Evolutionary conservation across 768 basidiomycete species (phyloP).

Genomic region (Russula olivacea): DNA sequence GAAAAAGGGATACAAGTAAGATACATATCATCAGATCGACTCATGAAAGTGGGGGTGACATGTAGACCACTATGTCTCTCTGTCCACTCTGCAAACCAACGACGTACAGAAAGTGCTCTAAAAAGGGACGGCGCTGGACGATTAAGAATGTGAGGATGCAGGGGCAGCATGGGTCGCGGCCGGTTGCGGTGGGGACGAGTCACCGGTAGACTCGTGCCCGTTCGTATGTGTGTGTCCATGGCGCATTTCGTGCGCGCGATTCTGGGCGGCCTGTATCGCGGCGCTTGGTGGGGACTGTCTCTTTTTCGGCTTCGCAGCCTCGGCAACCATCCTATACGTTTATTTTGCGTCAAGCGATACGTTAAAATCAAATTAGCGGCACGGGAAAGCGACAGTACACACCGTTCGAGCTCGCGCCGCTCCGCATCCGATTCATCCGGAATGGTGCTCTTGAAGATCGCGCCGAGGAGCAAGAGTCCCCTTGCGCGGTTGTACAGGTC

Average conservation of each 20-base stretch:
- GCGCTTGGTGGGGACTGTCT: conserved; percentile 14
- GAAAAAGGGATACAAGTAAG: background rate
- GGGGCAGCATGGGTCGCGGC: background rate
- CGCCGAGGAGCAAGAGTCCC: conserved; percentile 85
- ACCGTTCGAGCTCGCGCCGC: conserved; percentile 91
- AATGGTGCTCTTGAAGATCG: conserved; percentile 76
- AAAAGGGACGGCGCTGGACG: background rate
- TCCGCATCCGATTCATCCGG: conserved; percentile 94
- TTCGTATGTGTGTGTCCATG: background rate
- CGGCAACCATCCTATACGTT: conserved; percentile 67
- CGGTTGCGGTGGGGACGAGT: background rate
- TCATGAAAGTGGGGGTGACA: background rate
- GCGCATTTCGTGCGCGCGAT: conserved; percentile 10
- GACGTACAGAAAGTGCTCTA: background rate
- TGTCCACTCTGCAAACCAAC: background rate
- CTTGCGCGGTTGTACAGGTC: conserved; percentile 75
- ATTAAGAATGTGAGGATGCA: background rate
- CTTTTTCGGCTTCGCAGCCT: conserved; percentile 70
- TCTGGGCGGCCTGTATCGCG: conserved; percentile 8
- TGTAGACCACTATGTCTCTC: background rate
- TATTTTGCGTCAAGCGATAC: background rate
- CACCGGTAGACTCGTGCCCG: background rate
- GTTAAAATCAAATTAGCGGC: background rate
- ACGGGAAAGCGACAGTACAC: conserved; percentile 28
- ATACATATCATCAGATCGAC: conserved; percentile 1